A percentile compares a stretch with the other conserved stretches of the same genome.
Evolutionary conservation across 176 grass and related monocot genomes (phyloP).

Genomic region (Echinochloa phyllopogon): DNA sequence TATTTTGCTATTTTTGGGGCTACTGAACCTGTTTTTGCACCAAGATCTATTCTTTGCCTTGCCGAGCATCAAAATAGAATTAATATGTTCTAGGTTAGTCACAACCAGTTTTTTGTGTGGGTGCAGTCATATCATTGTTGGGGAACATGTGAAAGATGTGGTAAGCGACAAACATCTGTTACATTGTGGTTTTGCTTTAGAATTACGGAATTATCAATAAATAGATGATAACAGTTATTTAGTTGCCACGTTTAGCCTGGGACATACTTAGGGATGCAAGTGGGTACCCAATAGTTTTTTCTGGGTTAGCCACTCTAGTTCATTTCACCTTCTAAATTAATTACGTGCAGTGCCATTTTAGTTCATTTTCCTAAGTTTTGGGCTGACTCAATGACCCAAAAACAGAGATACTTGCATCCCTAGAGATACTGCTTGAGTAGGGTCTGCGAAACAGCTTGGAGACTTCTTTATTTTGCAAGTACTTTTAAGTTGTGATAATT

Average conservation of each 20-base stretch:
- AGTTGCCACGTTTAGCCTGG: too few species aligned
- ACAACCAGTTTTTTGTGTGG: neutral
- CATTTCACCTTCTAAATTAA: too few species aligned
- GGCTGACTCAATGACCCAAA: too few species aligned
- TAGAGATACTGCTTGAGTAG: constrained; percentile 19
- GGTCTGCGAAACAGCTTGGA: neutral
- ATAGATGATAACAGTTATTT: constrained; percentile 29
- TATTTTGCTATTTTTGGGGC: constrained; percentile 10
- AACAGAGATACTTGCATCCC: too few species aligned
- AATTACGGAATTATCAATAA: constrained; percentile 9
- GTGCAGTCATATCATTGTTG: neutral
- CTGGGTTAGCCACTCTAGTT: too few species aligned
- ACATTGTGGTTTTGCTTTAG: neutral
- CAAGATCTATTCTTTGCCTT: neutral
- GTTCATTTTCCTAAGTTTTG: too few species aligned
- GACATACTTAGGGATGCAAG: too few species aligned
- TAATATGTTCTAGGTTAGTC: constrained; percentile 22
- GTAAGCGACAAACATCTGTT: constrained; percentile 5
- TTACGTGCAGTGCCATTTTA: too few species aligned
- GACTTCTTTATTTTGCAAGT: constrained; percentile 22
- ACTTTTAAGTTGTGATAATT: constrained; percentile 1
- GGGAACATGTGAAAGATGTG: constrained; percentile 17
- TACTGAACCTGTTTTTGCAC: neutral
- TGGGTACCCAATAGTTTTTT: too few species aligned
- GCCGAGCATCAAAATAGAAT: constrained; percentile 28